Evolutionary conservation across 495 filamentous ascomycete species (phyloP).

Genomic region (Aspergillus panamensis): DNA sequence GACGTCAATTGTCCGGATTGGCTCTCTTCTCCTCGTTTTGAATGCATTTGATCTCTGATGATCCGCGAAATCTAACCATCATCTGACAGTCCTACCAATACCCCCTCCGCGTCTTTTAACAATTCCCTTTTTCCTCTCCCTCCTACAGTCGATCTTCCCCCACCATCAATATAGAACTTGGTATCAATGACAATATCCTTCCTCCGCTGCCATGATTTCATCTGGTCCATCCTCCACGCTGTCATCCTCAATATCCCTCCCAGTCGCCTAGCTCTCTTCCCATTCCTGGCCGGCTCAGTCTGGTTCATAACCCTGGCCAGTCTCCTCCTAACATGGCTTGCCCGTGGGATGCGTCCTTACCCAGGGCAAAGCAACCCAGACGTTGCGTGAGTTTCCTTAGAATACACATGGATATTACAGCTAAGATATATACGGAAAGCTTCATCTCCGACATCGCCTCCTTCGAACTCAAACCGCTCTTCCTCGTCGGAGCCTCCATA

Average conservation of each 20-base stretch:
- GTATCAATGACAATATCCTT: conserved; percentile 13
- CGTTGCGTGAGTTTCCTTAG: conserved; percentile 15
- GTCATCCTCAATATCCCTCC: conserved; percentile 25
- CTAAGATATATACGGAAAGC: conserved; percentile 7
- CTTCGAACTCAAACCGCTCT: conserved; percentile 24
- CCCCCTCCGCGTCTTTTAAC: not conserved
- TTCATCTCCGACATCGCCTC: conserved; percentile 27
- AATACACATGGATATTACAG: no score
- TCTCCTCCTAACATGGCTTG: conserved; percentile 22
- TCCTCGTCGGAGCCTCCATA: conserved; percentile 23
- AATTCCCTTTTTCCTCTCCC: not conserved
- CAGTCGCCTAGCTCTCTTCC: conserved; percentile 20
- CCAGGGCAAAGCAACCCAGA: conserved; percentile 23
- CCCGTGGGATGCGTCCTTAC: conserved; percentile 20
- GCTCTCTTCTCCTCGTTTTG: not conserved
- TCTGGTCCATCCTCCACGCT: conserved; percentile 22
- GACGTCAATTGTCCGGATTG: not conserved
- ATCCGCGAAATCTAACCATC: not conserved
- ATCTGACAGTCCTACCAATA: conserved; percentile 5
- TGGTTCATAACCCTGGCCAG: conserved; percentile 23
- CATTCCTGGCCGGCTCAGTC: conserved; percentile 19
- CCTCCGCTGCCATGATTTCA: conserved; percentile 17
- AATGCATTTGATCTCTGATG: not conserved
- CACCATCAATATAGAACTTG: no score
- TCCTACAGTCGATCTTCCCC: not conserved